Conservation (phyloP, 2,329 filamentous ascomycete genomes). For the Aspergillus pseudonomiae region DNA sequence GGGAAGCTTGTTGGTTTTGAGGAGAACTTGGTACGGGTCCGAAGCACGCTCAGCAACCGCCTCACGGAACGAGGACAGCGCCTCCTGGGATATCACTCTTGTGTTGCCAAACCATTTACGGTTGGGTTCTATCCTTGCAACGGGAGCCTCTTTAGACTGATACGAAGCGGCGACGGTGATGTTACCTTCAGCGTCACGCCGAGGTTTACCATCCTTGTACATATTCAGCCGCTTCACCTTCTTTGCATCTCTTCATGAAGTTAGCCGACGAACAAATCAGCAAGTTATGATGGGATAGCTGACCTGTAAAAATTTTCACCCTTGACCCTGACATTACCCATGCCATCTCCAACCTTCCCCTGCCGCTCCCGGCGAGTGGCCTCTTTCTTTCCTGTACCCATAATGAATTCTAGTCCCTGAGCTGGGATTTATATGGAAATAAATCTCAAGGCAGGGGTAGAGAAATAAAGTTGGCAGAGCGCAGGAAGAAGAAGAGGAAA, state of each 20-base stretch:
- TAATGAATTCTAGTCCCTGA: slow-evolving; percentile 46
- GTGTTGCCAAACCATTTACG: slow-evolving; percentile 98
- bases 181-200: slow-evolving; percentile 79
- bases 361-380: slow-evolving; percentile 78
- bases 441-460: slow-evolving; percentile 32
- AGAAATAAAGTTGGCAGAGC: slow-evolving; percentile 34
- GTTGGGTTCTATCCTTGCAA: slow-evolving; percentile 90
- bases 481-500: slow-evolving; percentile 34
- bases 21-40: slow-evolving; percentile 90
- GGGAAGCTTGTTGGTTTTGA: slow-evolving; percentile 95
- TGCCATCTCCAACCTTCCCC: slow-evolving; percentile 82
- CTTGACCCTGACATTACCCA: slow-evolving; percentile 89
- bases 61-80: slow-evolving; percentile 81
- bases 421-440: slow-evolving; percentile 29
- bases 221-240: slow-evolving; percentile 88
- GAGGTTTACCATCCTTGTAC: slow-evolving; percentile 82
- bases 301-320: slow-evolving; percentile 98
- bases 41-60: slow-evolving; percentile 88
- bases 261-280: slow-evolving; percentile 14
- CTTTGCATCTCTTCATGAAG: slow-evolving; percentile 65
- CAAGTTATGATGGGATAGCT: slow-evolving; percentile 23
- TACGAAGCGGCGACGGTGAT: slow-evolving; percentile 82
- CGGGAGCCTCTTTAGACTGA: slow-evolving; percentile 80
- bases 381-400: slow-evolving; percentile 95
- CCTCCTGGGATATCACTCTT: slow-evolving; percentile 84